phyloP scores from a whole-genome alignment of 345 rosid species.

The Citrus mangshanensis region DNA sequence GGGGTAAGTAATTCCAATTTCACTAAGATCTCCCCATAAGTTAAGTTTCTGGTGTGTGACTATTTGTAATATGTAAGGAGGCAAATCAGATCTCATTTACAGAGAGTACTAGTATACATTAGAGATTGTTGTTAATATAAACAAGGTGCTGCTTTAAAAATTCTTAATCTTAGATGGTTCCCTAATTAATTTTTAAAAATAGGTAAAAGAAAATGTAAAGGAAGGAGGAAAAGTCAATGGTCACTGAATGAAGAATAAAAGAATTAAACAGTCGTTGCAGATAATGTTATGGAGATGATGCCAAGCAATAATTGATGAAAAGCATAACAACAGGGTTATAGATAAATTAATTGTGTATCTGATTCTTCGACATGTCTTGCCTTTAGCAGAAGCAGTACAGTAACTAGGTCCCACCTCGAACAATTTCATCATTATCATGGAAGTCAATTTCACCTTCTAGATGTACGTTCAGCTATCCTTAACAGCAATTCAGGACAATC shows the following conservation, averaged over 20 bases:
- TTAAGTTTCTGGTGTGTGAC: neutral
- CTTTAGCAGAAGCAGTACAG: neutral
- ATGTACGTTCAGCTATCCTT: neutral
- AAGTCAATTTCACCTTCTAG: neutral
- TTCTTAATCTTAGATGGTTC: no score
- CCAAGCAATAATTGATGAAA: neutral
- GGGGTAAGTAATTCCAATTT: neutral
- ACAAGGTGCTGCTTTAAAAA: neutral
- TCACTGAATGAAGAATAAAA: neutral
- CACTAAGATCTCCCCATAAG: neutral
- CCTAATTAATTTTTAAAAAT: neutral
- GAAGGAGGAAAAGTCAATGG: neutral
- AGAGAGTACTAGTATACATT: neutral
- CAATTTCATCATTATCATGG: neutral
- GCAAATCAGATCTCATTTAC: neutral
- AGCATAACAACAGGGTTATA: neutral
- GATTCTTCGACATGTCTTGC: neutral
- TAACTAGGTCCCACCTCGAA: neutral
- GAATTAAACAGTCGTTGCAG: neutral
- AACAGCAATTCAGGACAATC: neutral
- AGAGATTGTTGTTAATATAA: neutral
- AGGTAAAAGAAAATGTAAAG: neutral
- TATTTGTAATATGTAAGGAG: neutral
- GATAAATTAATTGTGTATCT: neutral
- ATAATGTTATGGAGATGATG: neutral